phyloP scores from a whole-genome alignment of 768 basidiomycete species.

The Lactarius vividus region DNA sequence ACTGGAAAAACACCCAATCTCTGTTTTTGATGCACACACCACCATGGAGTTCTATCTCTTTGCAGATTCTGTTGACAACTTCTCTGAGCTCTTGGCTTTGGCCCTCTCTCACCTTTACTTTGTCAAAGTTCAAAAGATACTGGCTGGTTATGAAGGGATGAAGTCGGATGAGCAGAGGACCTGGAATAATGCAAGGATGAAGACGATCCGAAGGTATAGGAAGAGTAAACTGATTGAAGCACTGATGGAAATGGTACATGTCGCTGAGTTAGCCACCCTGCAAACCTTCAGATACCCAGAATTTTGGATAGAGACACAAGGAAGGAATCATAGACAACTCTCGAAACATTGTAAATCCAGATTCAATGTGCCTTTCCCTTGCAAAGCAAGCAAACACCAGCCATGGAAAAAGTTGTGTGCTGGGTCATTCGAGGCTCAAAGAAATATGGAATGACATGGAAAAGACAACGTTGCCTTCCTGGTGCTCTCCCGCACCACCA shows the following conservation, averaged over 20 bases:
- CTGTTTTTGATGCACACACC: not conserved
- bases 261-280: not conserved
- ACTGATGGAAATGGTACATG: not conserved
- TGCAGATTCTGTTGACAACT: not conserved
- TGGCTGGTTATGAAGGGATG: not conserved
- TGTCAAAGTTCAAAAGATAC: not conserved
- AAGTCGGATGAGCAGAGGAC: not conserved
- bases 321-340: not conserved
- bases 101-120: not conserved
- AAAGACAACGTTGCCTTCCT: constrained; percentile 29
- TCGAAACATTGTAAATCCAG: not conserved
- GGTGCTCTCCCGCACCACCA: constrained; percentile 27
- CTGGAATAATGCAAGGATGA: not conserved
- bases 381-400: not conserved
- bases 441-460: constrained; percentile 16
- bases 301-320: not conserved
- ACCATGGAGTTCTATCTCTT: constrained; percentile 1
- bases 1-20: not conserved
- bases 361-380: not conserved
- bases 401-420: not conserved
- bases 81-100: not conserved
- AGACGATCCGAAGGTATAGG: not conserved
- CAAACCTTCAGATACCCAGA: not conserved
- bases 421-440: not conserved
- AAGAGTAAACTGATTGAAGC: not conserved